Evolutionary conservation across 2,329 filamentous ascomycete species (phyloP).

Genomic region (Exophiala spinifera): DNA sequence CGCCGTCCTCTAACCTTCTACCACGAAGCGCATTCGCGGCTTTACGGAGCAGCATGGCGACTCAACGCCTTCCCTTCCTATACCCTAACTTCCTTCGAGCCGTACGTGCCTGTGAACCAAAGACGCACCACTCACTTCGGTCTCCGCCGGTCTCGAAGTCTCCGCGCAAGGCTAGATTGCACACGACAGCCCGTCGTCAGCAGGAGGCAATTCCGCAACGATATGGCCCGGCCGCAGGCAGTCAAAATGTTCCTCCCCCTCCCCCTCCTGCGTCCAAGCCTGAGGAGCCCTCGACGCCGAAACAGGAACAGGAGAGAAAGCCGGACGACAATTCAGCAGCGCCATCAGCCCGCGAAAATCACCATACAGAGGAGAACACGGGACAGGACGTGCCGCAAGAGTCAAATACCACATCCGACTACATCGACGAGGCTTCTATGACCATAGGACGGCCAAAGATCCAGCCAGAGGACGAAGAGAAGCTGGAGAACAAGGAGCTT

Average conservation of each 20-base stretch:
- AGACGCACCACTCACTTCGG: constrained; percentile 43
- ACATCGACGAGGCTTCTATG: constrained; percentile 17
- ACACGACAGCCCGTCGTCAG: constrained; percentile 35
- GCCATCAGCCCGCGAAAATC: constrained; percentile 1
- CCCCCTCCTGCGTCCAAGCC: constrained; percentile 31
- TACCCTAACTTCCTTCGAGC: constrained; percentile 66
- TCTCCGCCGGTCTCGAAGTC: constrained; percentile 31
- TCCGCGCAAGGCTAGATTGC: constrained; percentile 35
- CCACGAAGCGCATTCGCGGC: not conserved
- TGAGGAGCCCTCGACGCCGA: constrained; percentile 21
- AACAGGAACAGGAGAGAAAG: constrained; percentile 12
- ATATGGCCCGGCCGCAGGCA: constrained; percentile 46
- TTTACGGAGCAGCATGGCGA: constrained; percentile 50
- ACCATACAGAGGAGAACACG: constrained; percentile 11
- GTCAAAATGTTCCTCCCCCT: constrained; percentile 39
- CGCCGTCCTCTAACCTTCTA: too few relatives aligned
- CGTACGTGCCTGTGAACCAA: constrained; percentile 48
- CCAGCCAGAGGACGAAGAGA: constrained; percentile 13
- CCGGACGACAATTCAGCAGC: constrained; percentile 8
- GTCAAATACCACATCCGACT: constrained; percentile 20
- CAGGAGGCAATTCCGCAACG: constrained; percentile 44
- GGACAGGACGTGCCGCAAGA: constrained; percentile 24
- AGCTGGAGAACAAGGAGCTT: constrained; percentile 30
- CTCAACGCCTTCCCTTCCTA: constrained; percentile 62
- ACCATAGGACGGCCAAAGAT: constrained; percentile 6